These are phyloP conservation scores for Helenozyma rhizophorensis DNA, from an alignment of 805 yeast genomes.

Conservation along the genomic window DNA sequence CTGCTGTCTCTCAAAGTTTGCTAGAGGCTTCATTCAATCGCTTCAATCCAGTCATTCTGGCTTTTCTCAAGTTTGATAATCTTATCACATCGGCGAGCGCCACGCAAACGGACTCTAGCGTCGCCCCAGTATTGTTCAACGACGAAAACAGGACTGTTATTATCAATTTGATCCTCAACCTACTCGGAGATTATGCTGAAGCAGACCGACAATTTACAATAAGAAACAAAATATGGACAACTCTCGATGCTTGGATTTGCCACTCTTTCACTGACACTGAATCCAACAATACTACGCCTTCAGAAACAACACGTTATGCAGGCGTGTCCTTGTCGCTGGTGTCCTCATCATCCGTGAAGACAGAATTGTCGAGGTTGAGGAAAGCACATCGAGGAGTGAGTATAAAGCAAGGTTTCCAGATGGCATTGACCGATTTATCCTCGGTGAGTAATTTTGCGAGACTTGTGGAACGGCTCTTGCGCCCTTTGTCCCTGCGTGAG, in stretches of 20 bases:
- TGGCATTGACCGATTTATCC: slow-evolving; percentile 45
- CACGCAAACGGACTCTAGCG: slow-evolving; percentile 7
- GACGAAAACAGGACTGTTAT: slow-evolving; percentile 35
- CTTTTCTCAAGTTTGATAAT: slow-evolving; percentile 39
- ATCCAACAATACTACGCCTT: slow-evolving; percentile 8
- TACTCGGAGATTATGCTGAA: slow-evolving; percentile 50
- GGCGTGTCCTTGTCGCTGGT: slow-evolving; percentile 6
- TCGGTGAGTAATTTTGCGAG: slow-evolving; percentile 62
- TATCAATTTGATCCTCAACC: slow-evolving; percentile 41
- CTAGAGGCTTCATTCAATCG: slow-evolving; percentile 23
- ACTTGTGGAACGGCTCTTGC: slow-evolving; percentile 45
- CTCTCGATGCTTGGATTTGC: slow-evolving; percentile 68
- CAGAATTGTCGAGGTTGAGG: slow-evolving; percentile 8
- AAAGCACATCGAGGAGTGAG: slow-evolving; percentile 3
- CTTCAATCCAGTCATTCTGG: slow-evolving; percentile 29
- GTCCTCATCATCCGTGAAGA: slow-evolving; percentile 2
- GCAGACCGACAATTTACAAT: slow-evolving; percentile 24
- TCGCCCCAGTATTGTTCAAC: slow-evolving; percentile 22
- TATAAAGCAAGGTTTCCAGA: slow-evolving; percentile 19
- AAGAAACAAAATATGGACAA: slow-evolving; percentile 58
- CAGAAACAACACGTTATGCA: slow-evolving; percentile 18
- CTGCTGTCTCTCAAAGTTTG: slow-evolving; percentile 21
- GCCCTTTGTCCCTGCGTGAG: slow-evolving; percentile 16
- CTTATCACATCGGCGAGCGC: slow-evolving; percentile 18
- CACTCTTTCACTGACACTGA: slow-evolving; percentile 20